Evolutionary conservation across 2,329 filamentous ascomycete genomes (phyloP).

Genomic region (Seiridium cupressi): DNA sequence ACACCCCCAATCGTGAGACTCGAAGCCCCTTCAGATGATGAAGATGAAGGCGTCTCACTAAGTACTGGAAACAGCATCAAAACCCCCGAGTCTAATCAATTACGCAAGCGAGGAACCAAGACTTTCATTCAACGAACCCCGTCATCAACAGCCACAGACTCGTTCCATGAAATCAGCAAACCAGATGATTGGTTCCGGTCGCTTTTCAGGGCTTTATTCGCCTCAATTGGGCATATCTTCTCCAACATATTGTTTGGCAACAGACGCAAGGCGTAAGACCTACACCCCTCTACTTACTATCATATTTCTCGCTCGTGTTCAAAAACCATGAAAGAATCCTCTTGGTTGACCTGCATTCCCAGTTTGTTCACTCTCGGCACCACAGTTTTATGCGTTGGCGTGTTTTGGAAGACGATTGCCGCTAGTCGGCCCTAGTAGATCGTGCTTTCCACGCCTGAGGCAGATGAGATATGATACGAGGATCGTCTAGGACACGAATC

Average conservation of each 20-base stretch:
- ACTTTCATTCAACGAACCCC: constrained; percentile 11
- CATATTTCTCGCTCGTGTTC: not conserved
- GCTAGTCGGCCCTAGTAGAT: too few species aligned
- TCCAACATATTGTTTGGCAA: constrained; percentile 29
- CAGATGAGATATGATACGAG: too few species aligned
- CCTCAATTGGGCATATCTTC: constrained; percentile 36
- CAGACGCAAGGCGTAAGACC: constrained; percentile 28
- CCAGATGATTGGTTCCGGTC: constrained; percentile 29
- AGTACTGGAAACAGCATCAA: constrained; percentile 2
- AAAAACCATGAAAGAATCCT: not conserved
- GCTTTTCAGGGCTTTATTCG: constrained; percentile 33
- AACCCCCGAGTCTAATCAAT: constrained; percentile 2
- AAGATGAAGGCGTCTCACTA: constrained; percentile 9
- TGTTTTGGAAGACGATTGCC: constrained; percentile 1
- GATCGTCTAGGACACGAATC: too few species aligned
- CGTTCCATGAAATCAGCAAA: constrained; percentile 16
- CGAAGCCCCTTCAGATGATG: constrained; percentile 6
- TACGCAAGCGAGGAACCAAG: constrained; percentile 14
- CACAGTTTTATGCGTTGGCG: constrained; percentile 1
- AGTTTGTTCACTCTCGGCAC: constrained; percentile 8
- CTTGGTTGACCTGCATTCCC: not conserved
- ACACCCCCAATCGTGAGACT: not conserved
- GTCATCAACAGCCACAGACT: constrained; percentile 19
- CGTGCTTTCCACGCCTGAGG: too few species aligned
- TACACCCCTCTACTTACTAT: not conserved